phyloP scores from a whole-genome alignment of 2,329 filamentous ascomycete species.

The Beauveria medogensis region DNA sequence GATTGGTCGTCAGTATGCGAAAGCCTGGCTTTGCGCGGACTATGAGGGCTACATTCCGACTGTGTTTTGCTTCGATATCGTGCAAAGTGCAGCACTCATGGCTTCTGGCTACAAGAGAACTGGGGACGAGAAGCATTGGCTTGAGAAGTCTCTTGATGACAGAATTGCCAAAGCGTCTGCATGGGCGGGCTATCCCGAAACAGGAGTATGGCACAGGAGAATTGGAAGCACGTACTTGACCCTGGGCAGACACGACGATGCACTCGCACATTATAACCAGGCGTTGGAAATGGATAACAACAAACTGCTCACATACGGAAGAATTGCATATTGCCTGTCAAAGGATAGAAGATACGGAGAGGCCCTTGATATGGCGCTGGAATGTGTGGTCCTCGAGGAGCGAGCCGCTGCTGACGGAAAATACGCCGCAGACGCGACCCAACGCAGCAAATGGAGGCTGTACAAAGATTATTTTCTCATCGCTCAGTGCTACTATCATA shows the following conservation, averaged over 20 bases:
- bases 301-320: constrained; percentile 30
- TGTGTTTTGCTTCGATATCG: constrained; percentile 35
- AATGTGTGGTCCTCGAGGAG: constrained; percentile 29
- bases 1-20: constrained; percentile 31
- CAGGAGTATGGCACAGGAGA: constrained; percentile 30
- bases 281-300: constrained; percentile 29
- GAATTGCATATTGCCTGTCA: constrained; percentile 33
- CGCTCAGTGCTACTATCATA: constrained; percentile 28
- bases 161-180: constrained; percentile 28
- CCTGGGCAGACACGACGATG: constrained; percentile 26
- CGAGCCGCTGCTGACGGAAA: constrained; percentile 20
- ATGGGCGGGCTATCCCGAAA: constrained; percentile 28
- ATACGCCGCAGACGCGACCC: constrained; percentile 18
- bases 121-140: constrained; percentile 28
- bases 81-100: constrained; percentile 33
- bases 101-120: constrained; percentile 30
- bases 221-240: constrained; percentile 33
- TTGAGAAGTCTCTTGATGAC: constrained; percentile 24
- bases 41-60: constrained; percentile 31
- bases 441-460: constrained; percentile 29
- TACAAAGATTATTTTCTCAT: constrained; percentile 33
- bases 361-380: constrained; percentile 27
- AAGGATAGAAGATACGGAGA: constrained; percentile 27
- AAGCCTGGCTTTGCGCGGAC: constrained; percentile 28
- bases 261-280: constrained; percentile 27